These are phyloP conservation scores for Fusarium cicatricum DNA, from an alignment of 2,329 filamentous ascomycete genomes.

Conservation along the genomic window DNA sequence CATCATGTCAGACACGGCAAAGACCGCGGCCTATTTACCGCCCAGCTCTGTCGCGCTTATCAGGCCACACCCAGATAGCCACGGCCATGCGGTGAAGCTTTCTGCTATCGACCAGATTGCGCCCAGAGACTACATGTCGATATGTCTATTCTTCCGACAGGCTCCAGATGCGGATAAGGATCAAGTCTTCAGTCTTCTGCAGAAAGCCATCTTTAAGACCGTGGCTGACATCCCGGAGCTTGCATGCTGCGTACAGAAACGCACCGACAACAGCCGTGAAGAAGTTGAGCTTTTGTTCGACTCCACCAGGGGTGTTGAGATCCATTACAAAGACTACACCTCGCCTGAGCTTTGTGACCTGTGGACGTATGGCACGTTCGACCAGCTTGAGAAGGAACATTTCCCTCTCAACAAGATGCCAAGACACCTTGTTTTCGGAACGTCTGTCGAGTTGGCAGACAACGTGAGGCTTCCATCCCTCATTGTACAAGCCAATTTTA, in stretches of 20 bases:
- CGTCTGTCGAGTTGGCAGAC: not conserved
- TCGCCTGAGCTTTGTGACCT: not conserved
- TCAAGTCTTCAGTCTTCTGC: not conserved
- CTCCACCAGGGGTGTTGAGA: not conserved
- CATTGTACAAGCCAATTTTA: conserved; percentile 11
- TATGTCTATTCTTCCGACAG: not conserved
- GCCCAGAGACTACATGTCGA: conserved; percentile 17
- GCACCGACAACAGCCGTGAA: not conserved
- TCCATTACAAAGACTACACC: conserved; percentile 16
- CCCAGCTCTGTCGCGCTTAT: not conserved
- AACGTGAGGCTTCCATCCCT: not conserved
- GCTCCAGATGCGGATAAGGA: not conserved
- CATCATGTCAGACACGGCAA: too few species aligned
- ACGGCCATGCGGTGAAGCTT: conserved; percentile 2
- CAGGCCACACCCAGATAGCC: not conserved
- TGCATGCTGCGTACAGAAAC: conserved; percentile 9
- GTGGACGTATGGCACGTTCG: conserved; percentile 7
- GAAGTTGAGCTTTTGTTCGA: conserved; percentile 17
- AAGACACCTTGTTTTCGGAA: conserved; percentile 9
- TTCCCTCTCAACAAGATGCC: conserved; percentile 9
- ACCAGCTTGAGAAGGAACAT: not conserved
- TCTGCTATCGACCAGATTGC: conserved; percentile 18
- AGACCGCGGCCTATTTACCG: not conserved
- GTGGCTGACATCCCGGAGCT: conserved; percentile 17
- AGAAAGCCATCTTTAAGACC: not conserved